These are phyloP conservation scores for Mortierella alpina DNA, from an alignment of 192 early-diverging fungal species.

Conservation along the genomic window DNA sequence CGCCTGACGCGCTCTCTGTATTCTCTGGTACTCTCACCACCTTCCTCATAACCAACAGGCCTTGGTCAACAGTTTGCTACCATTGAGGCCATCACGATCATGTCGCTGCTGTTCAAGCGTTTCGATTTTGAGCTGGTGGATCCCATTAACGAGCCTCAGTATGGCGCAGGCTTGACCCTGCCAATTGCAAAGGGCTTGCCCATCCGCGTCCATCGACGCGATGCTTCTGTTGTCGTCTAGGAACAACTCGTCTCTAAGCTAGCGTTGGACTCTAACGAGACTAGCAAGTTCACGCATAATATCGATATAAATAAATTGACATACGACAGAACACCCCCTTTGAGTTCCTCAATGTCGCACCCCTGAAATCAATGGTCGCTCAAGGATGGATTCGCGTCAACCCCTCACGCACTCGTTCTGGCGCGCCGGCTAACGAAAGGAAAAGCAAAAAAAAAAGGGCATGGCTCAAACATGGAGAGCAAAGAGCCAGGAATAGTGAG, in stretches of 20 bases:
- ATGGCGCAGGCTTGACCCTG: conserved; percentile 33
- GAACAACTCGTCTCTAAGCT: neutral
- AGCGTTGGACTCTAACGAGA: neutral
- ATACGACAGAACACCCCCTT: too few species aligned
- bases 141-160: conserved; percentile 17
- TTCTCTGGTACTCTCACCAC: too few species aligned
- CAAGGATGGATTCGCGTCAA: neutral
- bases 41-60: too few species aligned
- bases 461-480: too few species aligned
- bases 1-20: too few species aligned
- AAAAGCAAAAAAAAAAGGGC: neutral
- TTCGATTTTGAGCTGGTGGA: conserved; percentile 52
- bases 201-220: conserved; percentile 14
- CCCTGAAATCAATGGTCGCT: neutral
- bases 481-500: neutral
- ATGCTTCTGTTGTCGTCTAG: neutral
- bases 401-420: neutral
- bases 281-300: neutral
- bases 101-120: conserved; percentile 42
- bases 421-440: neutral
- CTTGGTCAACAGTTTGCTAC: conserved; percentile 57
- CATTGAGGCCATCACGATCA: conserved; percentile 54
- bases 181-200: conserved; percentile 22
- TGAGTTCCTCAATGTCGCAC: too few species aligned
- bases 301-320: neutral